These are phyloP conservation scores for Beauveria asiatica DNA, from an alignment of 2,329 filamentous ascomycete species.

Conservation along the genomic window DNA sequence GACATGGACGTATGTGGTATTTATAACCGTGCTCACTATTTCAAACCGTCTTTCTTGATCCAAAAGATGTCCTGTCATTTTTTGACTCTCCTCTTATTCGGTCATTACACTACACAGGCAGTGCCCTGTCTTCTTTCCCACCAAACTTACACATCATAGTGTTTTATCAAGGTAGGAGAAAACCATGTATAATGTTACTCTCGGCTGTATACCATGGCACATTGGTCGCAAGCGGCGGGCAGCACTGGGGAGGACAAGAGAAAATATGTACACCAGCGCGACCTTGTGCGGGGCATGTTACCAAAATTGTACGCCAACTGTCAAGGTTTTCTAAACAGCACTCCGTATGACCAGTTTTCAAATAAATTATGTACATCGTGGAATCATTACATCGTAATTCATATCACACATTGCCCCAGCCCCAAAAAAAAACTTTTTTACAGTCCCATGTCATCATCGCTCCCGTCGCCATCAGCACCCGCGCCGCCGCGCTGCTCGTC, in stretches of 20 bases:
- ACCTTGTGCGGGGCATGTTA: not conserved
- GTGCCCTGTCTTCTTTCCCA: no score
- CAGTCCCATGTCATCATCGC: slow-evolving; percentile 45
- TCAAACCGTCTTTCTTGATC: no score
- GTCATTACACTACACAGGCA: no score
- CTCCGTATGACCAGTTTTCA: not conserved
- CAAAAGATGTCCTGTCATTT: no score
- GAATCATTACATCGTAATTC: not conserved
- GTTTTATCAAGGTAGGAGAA: no score
- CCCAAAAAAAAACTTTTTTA: slow-evolving; percentile 13
- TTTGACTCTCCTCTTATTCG: no score
- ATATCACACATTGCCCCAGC: not conserved
- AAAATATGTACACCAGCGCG: no score
- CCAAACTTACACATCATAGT: not conserved
- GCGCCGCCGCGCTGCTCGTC: slow-evolving; percentile 50
- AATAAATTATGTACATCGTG: not conserved
- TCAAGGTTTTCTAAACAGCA: not conserved
- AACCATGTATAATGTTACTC: no score
- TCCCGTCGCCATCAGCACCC: slow-evolving; percentile 54
- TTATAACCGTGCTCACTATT: no score
- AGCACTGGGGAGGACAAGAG: no score
- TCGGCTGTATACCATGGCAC: not conserved
- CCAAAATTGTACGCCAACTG: not conserved
- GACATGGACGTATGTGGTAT: no score
- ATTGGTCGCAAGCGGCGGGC: not conserved